A percentile compares a stretch with the other conserved stretches of the same genome.
phyloP scores from a whole-genome alignment of 1,284 basidiomycete genomes.

The Neonothopanus nambi region DNA sequence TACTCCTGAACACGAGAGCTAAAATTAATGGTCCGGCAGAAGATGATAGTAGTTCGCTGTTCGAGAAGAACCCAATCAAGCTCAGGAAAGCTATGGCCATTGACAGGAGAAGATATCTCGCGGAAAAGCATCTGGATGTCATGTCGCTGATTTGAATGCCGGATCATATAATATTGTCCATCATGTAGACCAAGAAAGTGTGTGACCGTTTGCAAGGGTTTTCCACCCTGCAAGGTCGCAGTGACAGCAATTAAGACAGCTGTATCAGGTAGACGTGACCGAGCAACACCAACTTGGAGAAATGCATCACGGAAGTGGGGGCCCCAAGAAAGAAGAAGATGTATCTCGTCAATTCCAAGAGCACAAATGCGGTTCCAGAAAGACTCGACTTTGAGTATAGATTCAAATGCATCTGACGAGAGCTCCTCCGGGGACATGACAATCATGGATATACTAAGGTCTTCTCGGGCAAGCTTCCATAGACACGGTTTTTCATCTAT shows the following conservation, averaged over 20 bases:
- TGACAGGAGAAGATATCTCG: conserved; percentile 20
- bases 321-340: conserved; percentile 17
- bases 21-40: conserved; percentile 26
- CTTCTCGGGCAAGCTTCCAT: conserved; percentile 3
- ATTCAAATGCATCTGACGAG: not conserved
- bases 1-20: conserved; percentile 23
- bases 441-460: not conserved
- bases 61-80: conserved; percentile 28
- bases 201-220: not conserved
- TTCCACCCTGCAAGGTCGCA: conserved; percentile 2
- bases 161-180: conserved; percentile 24
- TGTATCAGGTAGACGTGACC: conserved; percentile 6
- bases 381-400: not conserved
- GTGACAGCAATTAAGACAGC: not conserved
- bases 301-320: conserved; percentile 13
- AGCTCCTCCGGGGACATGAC: conserved; percentile 13
- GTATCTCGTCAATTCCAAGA: conserved; percentile 13
- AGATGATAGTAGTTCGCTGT: conserved; percentile 26
- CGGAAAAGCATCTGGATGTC: conserved; percentile 28
- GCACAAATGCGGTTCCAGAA: conserved; percentile 7
- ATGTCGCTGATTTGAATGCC: conserved; percentile 25
- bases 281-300: conserved; percentile 12
- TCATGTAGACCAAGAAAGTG: conserved; percentile 22
- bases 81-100: conserved; percentile 25
- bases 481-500: not conserved